phyloP scores from a whole-genome alignment of 2,329 filamentous ascomycete species.

The Fusarium sambucinum region DNA sequence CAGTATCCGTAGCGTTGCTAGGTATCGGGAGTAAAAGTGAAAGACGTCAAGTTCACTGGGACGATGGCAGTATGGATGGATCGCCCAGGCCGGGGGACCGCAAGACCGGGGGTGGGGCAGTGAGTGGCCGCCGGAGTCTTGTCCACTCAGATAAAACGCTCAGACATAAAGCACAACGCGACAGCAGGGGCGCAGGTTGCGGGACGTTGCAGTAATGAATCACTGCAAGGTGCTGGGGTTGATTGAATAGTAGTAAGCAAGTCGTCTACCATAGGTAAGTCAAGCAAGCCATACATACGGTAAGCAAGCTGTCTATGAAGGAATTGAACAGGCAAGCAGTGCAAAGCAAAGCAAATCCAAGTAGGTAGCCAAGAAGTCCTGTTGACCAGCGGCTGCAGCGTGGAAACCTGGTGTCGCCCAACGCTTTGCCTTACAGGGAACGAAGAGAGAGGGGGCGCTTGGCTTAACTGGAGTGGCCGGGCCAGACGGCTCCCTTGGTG shows the following conservation, averaged over 20 bases:
- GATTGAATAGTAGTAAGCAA: not conserved
- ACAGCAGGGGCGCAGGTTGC: conserved; percentile 19
- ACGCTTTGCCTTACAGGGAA: conserved; percentile 45
- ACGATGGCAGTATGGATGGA: conserved; percentile 39
- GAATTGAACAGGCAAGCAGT: conserved; percentile 7
- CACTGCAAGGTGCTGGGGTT: not conserved
- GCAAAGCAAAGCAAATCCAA: conserved; percentile 12
- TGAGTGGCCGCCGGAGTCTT: conserved; percentile 36
- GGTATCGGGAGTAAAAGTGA: conserved; percentile 47
- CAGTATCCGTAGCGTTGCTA: conserved; percentile 37
- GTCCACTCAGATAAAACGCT: conserved; percentile 46
- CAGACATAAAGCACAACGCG: conserved; percentile 40
- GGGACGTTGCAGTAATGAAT: conserved; percentile 9
- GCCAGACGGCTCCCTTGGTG: conserved; percentile 22
- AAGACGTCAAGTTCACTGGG: conserved; percentile 48
- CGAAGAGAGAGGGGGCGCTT: conserved; percentile 30
- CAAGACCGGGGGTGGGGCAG: conserved; percentile 48
- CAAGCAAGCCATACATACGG: not conserved
- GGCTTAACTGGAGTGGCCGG: conserved; percentile 16
- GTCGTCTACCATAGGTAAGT: not conserved
- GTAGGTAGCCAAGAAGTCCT: conserved; percentile 26
- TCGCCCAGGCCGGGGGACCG: conserved; percentile 46
- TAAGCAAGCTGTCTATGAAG: conserved; percentile 6
- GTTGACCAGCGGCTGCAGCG: conserved; percentile 26
- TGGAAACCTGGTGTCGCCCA: conserved; percentile 33